Evolutionary conservation across 352 stramenopile species (phyloP), one percentile per base, ranked within the genome.

Genomic region (Aphanomyces astaci): DNA sequence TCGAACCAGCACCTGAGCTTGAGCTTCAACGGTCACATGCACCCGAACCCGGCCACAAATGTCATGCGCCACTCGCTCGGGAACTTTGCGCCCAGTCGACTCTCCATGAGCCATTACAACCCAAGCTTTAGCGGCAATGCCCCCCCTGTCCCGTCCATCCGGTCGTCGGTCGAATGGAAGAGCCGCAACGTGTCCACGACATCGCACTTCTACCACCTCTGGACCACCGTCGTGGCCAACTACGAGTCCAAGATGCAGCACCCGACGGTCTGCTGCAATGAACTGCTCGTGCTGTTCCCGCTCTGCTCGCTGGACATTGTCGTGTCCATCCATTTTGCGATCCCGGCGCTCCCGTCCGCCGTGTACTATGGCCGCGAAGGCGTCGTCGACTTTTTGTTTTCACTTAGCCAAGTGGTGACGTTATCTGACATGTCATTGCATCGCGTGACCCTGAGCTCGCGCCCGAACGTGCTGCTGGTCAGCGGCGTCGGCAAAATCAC

Each of bases 121-220:
- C 51, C 72, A 10, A 69, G 57, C 15, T 52, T 43, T 36, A 71
- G 45, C 22, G 74, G 75, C 2, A 75, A 73, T 3, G 78, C 66
- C 40, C 48, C 86, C 52, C 56, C 87, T 51, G 72, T 78, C 39
- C 84, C 90, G 70, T 88, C 77, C 7, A 84, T 92, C 30, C 84
- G 86, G 1, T 92, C 84, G 13, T 92, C 84, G 0, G 71, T 77
- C 27, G 86, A 94, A 72, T 92, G 84, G 86, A 94, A 92, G 64
- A 86, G 77, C 3, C 81, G 86, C 62, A 94, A 94, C 67, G 66
- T 92, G 68, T 82, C 73, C 19, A 90, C 83, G 2, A 75, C 90
- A 55, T 90, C 90, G 71, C 84, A 94, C 66, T 94, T 92, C 62
- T 94, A 94, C 70, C 72, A 77, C 28, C 76, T 92, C 65, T 94